Conservation (phyloP, 169 alveolate species). For the Plasmodium ovale region DNA sequence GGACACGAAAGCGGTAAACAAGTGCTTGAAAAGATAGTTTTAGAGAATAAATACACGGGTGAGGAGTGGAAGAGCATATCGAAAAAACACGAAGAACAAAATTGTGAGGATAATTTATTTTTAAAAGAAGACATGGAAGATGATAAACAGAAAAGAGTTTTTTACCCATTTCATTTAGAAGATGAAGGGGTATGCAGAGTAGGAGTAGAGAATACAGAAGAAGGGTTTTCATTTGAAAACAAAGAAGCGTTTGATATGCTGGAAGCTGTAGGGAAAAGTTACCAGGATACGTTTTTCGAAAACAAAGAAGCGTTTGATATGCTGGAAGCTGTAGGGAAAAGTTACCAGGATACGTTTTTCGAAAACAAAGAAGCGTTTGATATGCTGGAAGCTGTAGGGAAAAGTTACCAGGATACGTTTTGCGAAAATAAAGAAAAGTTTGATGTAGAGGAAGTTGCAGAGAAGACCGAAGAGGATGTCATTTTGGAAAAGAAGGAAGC, state of each 20-base stretch:
- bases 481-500: neutral
- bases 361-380: constrained; percentile 13
- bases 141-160: neutral
- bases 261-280: neutral
- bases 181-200: neutral
- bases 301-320: constrained; percentile 4
- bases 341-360: too few relatives aligned
- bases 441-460: neutral
- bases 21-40: neutral
- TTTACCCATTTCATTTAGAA: neutral
- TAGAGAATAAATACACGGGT: neutral
- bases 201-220: neutral
- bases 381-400: neutral
- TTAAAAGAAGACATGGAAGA: neutral
- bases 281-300: constrained; percentile 8
- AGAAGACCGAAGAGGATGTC: neutral
- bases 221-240: constrained; percentile 8
- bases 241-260: constrained; percentile 1
- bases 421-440: neutral
- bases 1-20: neutral
- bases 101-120: neutral
- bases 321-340: neutral
- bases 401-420: too few relatives aligned
- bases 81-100: neutral
- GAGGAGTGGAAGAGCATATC: neutral